phyloP scores from a whole-genome alignment of 148 eudicot species.

The Heliamphora exappendiculata region DNA sequence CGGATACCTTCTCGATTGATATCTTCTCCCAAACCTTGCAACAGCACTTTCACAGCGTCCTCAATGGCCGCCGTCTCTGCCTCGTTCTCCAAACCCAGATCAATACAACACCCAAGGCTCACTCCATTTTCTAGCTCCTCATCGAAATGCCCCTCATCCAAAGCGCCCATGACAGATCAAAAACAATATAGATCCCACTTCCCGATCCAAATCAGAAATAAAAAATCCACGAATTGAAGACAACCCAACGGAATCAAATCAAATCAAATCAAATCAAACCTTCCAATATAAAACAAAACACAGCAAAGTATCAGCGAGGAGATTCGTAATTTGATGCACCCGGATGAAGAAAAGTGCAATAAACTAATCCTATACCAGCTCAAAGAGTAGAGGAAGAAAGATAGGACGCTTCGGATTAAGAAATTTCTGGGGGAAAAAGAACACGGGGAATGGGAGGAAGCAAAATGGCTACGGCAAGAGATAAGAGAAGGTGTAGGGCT shows the following conservation, averaged over 20 bases:
- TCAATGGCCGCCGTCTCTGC: constrained; percentile 47
- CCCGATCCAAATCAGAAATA: background rate
- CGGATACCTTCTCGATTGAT: constrained; percentile 69
- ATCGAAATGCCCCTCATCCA: constrained; percentile 62
- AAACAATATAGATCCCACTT: background rate
- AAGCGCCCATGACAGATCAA: constrained; percentile 59
- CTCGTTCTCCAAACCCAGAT: constrained; percentile 35
- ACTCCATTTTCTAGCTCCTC: constrained; percentile 44
- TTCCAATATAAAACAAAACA: background rate
- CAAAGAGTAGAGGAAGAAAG: background rate
- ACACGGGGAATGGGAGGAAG: background rate
- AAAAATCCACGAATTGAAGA: background rate
- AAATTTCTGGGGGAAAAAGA: background rate
- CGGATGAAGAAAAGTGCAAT: background rate
- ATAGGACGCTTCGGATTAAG: too few species aligned
- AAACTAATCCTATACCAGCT: background rate
- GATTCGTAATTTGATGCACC: background rate
- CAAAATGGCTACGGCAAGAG: too few species aligned
- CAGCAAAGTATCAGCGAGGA: background rate
- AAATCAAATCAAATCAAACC: background rate
- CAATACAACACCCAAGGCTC: constrained; percentile 26
- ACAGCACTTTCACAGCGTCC: constrained; percentile 70
- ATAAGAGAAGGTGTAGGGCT: background rate
- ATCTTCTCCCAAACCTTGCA: constrained; percentile 89
- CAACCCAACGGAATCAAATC: background rate